A percentile compares a stretch with the other conserved stretches of the same genome.
phyloP scores from a whole-genome alignment of 2,329 filamentous ascomycete genomes.

The Hypoxylon sp. region DNA sequence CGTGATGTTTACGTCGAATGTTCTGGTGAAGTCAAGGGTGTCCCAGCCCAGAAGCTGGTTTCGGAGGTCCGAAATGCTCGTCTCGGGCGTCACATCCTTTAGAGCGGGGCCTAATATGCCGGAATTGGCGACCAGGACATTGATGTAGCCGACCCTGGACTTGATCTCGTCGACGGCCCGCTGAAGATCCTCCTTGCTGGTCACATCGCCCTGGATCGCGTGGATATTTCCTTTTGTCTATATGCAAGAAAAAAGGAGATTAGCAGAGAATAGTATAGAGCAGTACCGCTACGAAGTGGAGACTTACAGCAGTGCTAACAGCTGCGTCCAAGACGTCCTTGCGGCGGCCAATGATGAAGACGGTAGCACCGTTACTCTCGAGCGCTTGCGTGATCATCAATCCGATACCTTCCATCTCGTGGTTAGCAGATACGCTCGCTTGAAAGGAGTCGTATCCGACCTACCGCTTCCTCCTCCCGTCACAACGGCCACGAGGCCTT shows the following conservation, averaged over 20 bases:
- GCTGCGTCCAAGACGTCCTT: constrained; percentile 53
- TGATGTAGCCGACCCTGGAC: constrained; percentile 64
- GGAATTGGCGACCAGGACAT: constrained; percentile 65
- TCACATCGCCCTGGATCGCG: constrained; percentile 45
- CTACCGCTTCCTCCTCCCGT: constrained; percentile 61
- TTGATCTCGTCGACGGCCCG: constrained; percentile 62
- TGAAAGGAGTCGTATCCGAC: neutral
- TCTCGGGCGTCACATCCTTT: constrained; percentile 51
- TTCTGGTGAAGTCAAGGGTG: constrained; percentile 63
- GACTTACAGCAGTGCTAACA: constrained; percentile 44
- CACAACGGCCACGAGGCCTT: constrained; percentile 62
- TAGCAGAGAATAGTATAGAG: constrained; percentile 24
- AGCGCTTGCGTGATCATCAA: constrained; percentile 59
- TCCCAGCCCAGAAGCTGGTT: constrained; percentile 28
- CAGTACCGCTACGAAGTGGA: constrained; percentile 5
- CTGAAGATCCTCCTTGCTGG: constrained; percentile 56
- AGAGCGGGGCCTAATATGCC: constrained; percentile 53
- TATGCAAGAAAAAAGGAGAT: neutral
- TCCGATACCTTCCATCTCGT: constrained; percentile 54
- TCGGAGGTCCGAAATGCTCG: constrained; percentile 32
- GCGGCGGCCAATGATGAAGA: constrained; percentile 61
- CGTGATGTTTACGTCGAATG: constrained; percentile 66
- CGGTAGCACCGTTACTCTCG: constrained; percentile 58
- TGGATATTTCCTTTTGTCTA: constrained; percentile 44
- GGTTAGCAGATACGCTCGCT: constrained; percentile 2